phyloP scores from a whole-genome alignment of 441 rosid species.

The California macrophylla region DNA sequence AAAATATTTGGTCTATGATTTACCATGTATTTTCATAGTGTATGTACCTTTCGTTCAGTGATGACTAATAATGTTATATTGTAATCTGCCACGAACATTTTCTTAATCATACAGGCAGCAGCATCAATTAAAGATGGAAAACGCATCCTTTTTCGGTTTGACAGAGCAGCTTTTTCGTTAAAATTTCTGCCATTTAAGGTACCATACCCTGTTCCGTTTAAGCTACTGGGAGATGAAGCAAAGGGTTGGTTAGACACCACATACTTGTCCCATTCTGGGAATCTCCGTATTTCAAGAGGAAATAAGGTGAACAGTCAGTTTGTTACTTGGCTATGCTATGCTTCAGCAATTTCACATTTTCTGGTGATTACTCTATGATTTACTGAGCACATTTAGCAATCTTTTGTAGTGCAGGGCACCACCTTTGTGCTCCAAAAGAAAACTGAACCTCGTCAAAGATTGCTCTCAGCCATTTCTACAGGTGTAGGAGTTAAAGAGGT shows the following conservation, averaged over 20 bases:
- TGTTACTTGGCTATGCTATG: not conserved
- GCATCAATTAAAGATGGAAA: constrained; percentile 56
- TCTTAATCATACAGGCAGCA: constrained; percentile 44
- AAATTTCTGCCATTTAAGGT: constrained; percentile 80
- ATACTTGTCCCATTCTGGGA: constrained; percentile 71
- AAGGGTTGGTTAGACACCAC: constrained; percentile 90
- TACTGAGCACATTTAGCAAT: constrained; percentile 24
- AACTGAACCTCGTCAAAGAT: constrained; percentile 61
- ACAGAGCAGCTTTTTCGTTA: constrained; percentile 66
- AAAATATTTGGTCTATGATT: not conserved
- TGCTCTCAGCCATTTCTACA: constrained; percentile 59
- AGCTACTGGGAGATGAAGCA: constrained; percentile 92
- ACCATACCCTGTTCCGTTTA: constrained; percentile 90
- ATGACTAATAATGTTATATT: not conserved
- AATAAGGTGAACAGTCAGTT: constrained; percentile 53
- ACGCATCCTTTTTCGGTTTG: constrained; percentile 60
- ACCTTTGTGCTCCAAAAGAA: constrained; percentile 87
- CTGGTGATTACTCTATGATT: constrained; percentile 1
- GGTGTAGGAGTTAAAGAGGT: constrained; percentile 51
- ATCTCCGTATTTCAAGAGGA: constrained; percentile 83
- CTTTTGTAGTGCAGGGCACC: constrained; percentile 82
- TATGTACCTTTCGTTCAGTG: not conserved
- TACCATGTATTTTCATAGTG: not conserved
- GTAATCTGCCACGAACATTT: not conserved
- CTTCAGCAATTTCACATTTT: not conserved